Percentiles rank a stretch among this genome's conserved stretches.
Evolutionary conservation across 768 basidiomycete species (phyloP).

Genomic region (Kwoniella sp.): DNA sequence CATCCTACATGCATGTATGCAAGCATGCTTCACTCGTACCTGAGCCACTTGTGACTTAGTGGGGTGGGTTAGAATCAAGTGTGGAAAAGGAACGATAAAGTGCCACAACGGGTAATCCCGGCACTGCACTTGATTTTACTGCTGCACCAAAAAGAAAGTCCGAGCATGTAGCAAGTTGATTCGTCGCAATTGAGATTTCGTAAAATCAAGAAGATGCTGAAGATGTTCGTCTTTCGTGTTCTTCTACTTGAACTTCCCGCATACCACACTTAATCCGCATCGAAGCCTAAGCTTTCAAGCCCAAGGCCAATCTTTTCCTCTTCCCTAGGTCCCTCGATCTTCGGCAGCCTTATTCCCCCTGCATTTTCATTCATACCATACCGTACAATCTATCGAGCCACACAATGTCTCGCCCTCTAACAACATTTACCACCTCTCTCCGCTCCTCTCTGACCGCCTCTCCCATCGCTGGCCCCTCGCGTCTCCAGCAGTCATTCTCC

Average conservation of each 20-base stretch:
- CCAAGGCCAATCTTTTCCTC: no score
- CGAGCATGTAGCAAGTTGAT: background rate
- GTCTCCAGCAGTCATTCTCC: slow-evolving; percentile 4
- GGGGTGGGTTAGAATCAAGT: no score
- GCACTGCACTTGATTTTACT: background rate
- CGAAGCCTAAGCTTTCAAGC: no score
- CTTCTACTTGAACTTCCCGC: background rate
- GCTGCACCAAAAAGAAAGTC: slow-evolving; percentile 6
- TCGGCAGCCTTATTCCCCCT: background rate
- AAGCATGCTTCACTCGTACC: no score
- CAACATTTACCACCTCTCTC: slow-evolving; percentile 3
- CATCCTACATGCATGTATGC: no score
- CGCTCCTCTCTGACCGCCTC: slow-evolving; percentile 1
- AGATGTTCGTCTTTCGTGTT: background rate
- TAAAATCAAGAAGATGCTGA: background rate
- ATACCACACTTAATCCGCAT: no score
- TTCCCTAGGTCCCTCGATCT: no score
- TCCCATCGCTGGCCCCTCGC: slow-evolving; percentile 16
- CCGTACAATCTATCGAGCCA: background rate
- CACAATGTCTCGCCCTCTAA: slow-evolving; percentile 7
- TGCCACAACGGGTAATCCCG: slow-evolving; percentile 9
- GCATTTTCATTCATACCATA: background rate
- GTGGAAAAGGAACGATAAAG: background rate
- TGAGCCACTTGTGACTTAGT: no score
- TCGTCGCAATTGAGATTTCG: slow-evolving; percentile 6